Percentiles rank a stretch among this genome's conserved stretches.
phyloP scores from a whole-genome alignment of 768 basidiomycete species.

The Postia placenta region DNA sequence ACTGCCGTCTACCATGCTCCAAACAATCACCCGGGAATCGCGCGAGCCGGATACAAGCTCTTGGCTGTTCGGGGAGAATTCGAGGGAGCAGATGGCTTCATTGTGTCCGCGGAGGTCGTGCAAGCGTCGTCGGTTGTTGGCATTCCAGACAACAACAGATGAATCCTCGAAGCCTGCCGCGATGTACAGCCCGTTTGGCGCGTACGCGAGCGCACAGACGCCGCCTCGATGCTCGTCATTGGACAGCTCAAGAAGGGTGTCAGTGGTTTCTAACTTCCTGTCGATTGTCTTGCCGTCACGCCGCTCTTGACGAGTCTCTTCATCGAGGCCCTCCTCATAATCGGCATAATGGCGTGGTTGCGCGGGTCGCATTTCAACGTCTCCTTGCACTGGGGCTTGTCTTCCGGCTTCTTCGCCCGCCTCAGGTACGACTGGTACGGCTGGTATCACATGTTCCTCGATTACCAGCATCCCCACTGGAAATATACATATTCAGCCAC shows the following conservation, averaged over 20 bases:
- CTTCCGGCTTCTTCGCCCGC: neutral
- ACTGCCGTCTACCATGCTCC: constrained; percentile 6
- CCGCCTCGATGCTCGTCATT: constrained; percentile 7
- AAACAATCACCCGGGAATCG: constrained; percentile 7
- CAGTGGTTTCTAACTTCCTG: neutral
- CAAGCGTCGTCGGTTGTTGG: neutral
- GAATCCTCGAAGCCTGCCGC: constrained; percentile 12
- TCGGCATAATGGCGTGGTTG: too few relatives aligned
- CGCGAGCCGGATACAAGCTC: constrained; percentile 9
- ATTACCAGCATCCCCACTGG: constrained; percentile 1
- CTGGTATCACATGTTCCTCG: neutral
- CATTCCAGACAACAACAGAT: constrained; percentile 10
- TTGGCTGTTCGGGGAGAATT: constrained; percentile 13
- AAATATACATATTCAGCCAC: neutral
- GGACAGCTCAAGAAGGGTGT: neutral
- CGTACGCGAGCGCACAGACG: constrained; percentile 31
- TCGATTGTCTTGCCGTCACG: too few relatives aligned
- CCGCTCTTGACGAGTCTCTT: neutral
- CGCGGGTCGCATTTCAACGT: too few relatives aligned
- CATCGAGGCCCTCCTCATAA: neutral
- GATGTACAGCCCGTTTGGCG: constrained; percentile 25
- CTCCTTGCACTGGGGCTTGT: too few relatives aligned
- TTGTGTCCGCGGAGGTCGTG: constrained; percentile 4
- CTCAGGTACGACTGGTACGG: neutral
- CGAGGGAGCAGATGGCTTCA: constrained; percentile 8